Evolutionary conservation across 73 alveolate species (phyloP).

Genomic region (Paramecium tetraurelia): DNA sequence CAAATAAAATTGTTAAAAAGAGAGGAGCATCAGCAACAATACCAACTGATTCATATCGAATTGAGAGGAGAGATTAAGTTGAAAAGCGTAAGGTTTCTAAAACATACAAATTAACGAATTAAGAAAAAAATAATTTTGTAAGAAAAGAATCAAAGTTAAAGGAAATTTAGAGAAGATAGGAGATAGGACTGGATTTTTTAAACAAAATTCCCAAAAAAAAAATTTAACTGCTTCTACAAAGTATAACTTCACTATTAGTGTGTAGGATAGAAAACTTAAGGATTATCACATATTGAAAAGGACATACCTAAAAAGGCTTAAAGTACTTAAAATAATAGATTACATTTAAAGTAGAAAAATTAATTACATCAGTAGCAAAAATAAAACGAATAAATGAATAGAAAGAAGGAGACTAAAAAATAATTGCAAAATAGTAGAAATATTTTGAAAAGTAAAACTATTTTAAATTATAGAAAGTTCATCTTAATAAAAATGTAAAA

Average conservation of each 20-base stretch:
- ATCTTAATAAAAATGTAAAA: background rate
- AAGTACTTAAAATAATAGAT: background rate
- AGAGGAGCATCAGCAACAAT: background rate
- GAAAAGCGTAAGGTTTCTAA: background rate
- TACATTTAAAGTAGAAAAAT: background rate
- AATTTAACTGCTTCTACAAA: constrained; percentile 1
- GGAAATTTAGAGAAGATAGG: background rate
- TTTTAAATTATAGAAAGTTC: background rate
- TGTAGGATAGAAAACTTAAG: constrained; percentile 14
- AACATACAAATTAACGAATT: background rate
- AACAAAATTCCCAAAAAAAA: background rate
- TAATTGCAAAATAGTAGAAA: background rate
- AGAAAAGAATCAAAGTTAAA: background rate
- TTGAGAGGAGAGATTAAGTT: background rate
- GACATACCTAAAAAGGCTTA: background rate
- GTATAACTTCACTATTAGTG: background rate
- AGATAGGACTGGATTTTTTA: background rate
- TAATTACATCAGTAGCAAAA: background rate
- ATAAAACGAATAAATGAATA: background rate
- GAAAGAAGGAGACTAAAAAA: background rate
- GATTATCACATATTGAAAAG: background rate
- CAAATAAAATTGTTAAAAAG: background rate
- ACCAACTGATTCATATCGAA: background rate
- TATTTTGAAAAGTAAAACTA: background rate
- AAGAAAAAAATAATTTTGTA: background rate